Evolutionary conservation across 2,329 filamentous ascomycete genomes (phyloP), one percentile per base, ranked within the genome.

Genomic region (Akanthomyces muscarius): DNA sequence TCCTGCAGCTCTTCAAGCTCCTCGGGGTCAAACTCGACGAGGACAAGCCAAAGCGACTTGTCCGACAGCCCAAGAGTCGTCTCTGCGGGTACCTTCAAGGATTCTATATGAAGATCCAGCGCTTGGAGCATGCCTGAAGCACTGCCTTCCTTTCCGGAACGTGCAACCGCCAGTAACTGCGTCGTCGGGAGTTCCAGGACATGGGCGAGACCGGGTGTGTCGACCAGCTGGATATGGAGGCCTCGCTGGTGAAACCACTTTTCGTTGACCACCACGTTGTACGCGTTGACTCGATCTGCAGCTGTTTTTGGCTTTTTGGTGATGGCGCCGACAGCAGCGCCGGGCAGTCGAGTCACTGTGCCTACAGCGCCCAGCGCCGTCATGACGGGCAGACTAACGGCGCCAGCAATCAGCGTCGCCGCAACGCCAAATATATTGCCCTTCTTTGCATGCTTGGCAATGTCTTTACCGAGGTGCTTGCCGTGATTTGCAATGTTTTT

Each of bases 171-270:
- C 3, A 66, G 53, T 10, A 66, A 50, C 52, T 59, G 53, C 44
- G 13, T 38, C 28, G 50, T 74, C 23, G 66, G 62, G 50, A 63
- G 14, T 10, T 59, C 57, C 41, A 66, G 48, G 11, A 59, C 54
- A 1, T 54, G 42, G 2, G 45, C 61, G 13, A 73, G 66, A 65
- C 70, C 68, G 21, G 45, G 33, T 30, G 73, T 69, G 50, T 77
- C 74, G 4, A 79, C 55, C 25, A 81, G 41, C 7, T 66, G 68
- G 0, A 77, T 77, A 11, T 75, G 68, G 3, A 81, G 66, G 0
- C 78, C 76, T 4, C 80, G 70, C 21, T 68, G 66, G 18, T 71
- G 65, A 13, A 82, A 65, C 80, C 79, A 82, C 61, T 81, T 72
- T 51, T 69, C 68, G 57, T 80, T 81, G 1, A 77, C 78, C 0